Conservation (phyloP, 2,329 filamentous ascomycete species). For the Aspergillus ruber region DNA sequence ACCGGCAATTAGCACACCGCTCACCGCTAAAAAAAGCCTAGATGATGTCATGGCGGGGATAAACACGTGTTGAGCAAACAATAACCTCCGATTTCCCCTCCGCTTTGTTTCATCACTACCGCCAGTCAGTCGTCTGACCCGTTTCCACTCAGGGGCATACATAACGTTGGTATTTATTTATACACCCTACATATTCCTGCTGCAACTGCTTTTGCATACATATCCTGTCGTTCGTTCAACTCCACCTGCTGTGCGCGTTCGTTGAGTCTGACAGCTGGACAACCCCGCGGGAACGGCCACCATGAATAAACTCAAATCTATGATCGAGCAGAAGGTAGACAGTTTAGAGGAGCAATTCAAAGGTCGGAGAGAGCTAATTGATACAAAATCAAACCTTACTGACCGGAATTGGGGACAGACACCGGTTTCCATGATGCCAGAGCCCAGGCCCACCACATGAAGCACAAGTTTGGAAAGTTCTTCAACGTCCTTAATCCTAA, state of each 20-base stretch:
- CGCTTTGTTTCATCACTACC: not conserved
- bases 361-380: slow-evolving; percentile 11
- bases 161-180: not conserved
- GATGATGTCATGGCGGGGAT: not conserved
- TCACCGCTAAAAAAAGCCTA: not conserved
- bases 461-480: slow-evolving; percentile 59
- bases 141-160: not conserved
- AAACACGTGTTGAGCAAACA: not conserved
- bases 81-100: not conserved
- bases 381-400: not conserved
- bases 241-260: not conserved
- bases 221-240: not conserved
- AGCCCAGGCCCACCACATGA: slow-evolving; percentile 52
- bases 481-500: slow-evolving; percentile 70
- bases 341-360: slow-evolving; percentile 20
- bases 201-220: too few species aligned
- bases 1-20: not conserved
- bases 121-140: not conserved
- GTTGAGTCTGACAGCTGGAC: not conserved
- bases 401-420: slow-evolving; percentile 16
- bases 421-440: slow-evolving; percentile 36
- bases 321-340: slow-evolving; percentile 13
- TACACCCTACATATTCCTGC: too few species aligned
- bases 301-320: slow-evolving; percentile 23
- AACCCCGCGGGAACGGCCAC: slow-evolving; percentile 1